Base-by-base conservation (phyloP, 1,139 yeast species). In the Candida gigantensis region DNA sequence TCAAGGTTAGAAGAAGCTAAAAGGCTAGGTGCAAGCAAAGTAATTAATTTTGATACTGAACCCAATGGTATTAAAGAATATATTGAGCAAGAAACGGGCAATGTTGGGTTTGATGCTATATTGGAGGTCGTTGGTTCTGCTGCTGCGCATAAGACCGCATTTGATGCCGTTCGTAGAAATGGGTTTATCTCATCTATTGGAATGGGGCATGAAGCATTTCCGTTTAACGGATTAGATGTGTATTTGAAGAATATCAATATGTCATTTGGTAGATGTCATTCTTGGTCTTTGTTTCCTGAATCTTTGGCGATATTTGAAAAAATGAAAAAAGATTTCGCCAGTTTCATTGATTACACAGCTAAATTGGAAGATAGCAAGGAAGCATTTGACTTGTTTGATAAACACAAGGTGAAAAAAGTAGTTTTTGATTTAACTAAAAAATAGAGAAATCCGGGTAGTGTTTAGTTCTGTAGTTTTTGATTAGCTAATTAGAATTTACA, bases 231-330 rank as follows among this genome's bases (percentile, higher is more conserved):
- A 0, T 58, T 78, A 30, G 81, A 80, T 38, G 75, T 81, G 38
- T 80, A 79, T 48, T 54, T 71, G 50, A 80, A 79, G 51, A 77
- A 79, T 44, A 59, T 79, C 37, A 74, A 77, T 13, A 51, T 79
- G 30, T 79, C 81, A 28, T 80, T 80, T 56, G 86, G 86, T 3
- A 58, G 86, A 48, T 80, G 85, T 52, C 84, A 81, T 37, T 79
- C 78, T 1, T 71, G 81, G 66, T 65, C 82, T 2, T 61, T 78
- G 34, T 79, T 77, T 50, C 68, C 64, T 3, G 83, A 78, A 37
- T 70, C 84, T 0, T 60, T 79, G 30, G 65, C 62, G 28, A 59
- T 76, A 0, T 77, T 80, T 51, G 71, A 71, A 33, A 43, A 48
- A 28, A 53, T 76, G 38, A 72, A 76, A 38, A 54, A 51, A 16